phyloP scores from a whole-genome alignment of 768 basidiomycete species.

The Lyophyllum shimeji region DNA sequence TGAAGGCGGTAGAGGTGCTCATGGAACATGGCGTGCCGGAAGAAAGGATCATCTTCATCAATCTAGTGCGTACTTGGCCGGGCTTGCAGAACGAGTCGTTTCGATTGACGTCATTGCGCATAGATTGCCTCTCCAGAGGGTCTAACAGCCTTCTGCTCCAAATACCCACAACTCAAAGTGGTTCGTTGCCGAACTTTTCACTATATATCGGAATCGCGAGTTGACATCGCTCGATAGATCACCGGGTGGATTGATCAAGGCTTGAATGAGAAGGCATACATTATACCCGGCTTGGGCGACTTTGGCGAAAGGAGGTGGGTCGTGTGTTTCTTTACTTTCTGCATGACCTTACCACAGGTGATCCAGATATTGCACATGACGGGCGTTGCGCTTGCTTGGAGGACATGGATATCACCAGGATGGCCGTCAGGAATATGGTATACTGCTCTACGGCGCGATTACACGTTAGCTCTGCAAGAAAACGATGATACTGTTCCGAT shows the following conservation, averaged over 20 bases:
- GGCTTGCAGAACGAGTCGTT: neutral
- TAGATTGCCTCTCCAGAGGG: constrained; percentile 92
- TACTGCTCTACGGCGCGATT: neutral
- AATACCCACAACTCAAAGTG: constrained; percentile 75
- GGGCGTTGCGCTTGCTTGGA: neutral
- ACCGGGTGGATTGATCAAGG: constrained; percentile 96
- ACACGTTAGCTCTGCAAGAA: neutral
- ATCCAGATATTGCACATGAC: constrained; percentile 9
- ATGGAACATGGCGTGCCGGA: constrained; percentile 91
- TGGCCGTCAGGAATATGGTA: neutral
- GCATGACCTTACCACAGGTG: neutral
- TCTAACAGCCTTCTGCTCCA: constrained; percentile 73
- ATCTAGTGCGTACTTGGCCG: constrained; percentile 57
- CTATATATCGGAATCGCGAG: neutral
- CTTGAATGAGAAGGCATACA: constrained; percentile 88
- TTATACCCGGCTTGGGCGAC: constrained; percentile 94
- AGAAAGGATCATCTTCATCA: constrained; percentile 93
- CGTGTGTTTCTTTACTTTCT: neutral
- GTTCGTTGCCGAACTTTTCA: constrained; percentile 41
- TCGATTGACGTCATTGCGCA: neutral
- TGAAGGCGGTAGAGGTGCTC: constrained; percentile 95
- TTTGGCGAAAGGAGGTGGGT: constrained; percentile 85
- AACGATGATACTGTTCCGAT: neutral
- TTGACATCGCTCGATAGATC: constrained; percentile 47
- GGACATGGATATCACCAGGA: neutral